These are phyloP conservation scores for Aspergillus unguis DNA, from an alignment of 2,329 filamentous ascomycete species.

Conservation along the genomic window DNA sequence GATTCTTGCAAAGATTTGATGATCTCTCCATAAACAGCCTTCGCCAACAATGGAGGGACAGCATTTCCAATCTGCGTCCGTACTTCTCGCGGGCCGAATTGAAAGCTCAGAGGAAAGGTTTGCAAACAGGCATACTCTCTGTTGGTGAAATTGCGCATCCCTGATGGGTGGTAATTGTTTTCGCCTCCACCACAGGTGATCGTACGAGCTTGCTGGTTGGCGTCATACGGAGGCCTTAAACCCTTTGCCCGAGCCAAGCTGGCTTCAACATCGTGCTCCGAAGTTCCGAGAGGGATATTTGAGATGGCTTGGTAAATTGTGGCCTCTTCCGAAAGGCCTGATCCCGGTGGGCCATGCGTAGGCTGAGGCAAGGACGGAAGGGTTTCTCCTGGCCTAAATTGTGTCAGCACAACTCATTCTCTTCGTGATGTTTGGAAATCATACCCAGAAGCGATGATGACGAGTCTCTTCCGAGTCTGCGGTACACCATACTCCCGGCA, in stretches of 20 bases:
- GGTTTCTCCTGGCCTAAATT: constrained; percentile 62
- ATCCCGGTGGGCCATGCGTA: constrained; percentile 50
- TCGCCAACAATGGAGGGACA: constrained; percentile 59
- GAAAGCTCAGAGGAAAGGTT: constrained; percentile 62
- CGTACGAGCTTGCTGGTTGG: constrained; percentile 51
- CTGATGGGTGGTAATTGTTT: constrained; percentile 63
- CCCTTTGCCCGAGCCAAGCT: constrained; percentile 20
- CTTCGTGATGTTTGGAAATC: constrained; percentile 13
- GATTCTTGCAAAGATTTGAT: constrained; percentile 34
- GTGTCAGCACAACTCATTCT: not conserved
- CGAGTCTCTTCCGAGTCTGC: constrained; percentile 48
- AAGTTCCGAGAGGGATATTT: constrained; percentile 37
- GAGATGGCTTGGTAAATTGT: constrained; percentile 45
- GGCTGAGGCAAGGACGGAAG: constrained; percentile 63
- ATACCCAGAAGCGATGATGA: constrained; percentile 55
- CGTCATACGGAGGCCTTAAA: constrained; percentile 43
- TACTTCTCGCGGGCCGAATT: constrained; percentile 48
- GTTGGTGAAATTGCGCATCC: constrained; percentile 60
- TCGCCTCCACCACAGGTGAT: constrained; percentile 63
- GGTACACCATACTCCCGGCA: constrained; percentile 50
- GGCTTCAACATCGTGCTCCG: constrained; percentile 42
- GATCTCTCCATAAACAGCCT: constrained; percentile 39
- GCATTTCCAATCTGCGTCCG: constrained; percentile 73
- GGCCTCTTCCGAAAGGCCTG: constrained; percentile 31
- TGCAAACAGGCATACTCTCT: constrained; percentile 68